Conservation (phyloP, 2,329 filamentous ascomycete species). For the Cercospora zeina region DNA sequence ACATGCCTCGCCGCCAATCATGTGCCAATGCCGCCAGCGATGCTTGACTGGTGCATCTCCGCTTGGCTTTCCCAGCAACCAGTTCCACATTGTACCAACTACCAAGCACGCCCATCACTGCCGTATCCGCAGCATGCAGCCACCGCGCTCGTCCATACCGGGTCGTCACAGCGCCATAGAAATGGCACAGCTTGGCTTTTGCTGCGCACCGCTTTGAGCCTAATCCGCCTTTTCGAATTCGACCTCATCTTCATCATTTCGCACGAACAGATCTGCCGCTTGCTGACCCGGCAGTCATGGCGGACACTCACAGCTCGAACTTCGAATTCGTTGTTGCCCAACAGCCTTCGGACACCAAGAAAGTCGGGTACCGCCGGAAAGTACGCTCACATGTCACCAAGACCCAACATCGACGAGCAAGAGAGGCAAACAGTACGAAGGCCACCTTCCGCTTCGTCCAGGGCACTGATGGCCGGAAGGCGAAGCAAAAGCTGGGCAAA, state of each 20-base stretch:
- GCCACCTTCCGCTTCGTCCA: background rate
- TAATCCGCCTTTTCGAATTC: background rate
- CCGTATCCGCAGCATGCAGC: background rate
- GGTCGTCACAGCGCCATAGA: background rate
- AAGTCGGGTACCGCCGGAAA: background rate
- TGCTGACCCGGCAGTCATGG: background rate
- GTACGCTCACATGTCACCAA: constrained; percentile 11
- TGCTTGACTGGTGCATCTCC: background rate
- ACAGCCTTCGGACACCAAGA: constrained; percentile 5
- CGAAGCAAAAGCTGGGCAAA: background rate
- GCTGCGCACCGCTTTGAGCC: background rate
- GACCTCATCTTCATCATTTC: background rate
- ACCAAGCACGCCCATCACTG: background rate
- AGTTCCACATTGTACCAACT: background rate
- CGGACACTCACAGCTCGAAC: background rate
- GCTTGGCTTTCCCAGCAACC: background rate
- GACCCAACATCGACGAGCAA: constrained; percentile 13
- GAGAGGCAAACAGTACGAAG: background rate
- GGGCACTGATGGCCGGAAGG: background rate
- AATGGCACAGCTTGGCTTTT: background rate
- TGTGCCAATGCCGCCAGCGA: background rate
- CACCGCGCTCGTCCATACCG: background rate
- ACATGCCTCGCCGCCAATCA: background rate
- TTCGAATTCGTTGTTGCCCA: constrained; percentile 1
- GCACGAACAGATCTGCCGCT: background rate